A percentile compares a stretch with the other conserved stretches of the same genome.
Conservation (phyloP, 192 early-diverging fungal genomes). For the Chytriomyces sp. region DNA sequence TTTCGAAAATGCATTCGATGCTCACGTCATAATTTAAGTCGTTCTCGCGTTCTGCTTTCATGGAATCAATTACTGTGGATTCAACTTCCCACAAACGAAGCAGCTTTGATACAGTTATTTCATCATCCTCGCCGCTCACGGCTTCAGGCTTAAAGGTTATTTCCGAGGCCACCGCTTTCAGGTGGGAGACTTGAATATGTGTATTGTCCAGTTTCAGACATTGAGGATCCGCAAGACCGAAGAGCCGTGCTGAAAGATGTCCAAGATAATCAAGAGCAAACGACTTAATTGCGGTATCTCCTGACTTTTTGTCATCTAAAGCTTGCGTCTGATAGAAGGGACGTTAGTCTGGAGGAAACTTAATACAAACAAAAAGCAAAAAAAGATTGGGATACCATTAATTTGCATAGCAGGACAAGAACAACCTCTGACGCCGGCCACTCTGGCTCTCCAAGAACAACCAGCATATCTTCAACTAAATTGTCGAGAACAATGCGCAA, state of each 20-base stretch:
- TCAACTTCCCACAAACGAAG: slow-evolving; percentile 32
- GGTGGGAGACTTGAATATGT: not conserved
- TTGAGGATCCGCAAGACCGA: not conserved
- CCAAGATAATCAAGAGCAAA: slow-evolving; percentile 51
- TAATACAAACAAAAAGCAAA: not conserved
- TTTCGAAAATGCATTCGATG: not conserved
- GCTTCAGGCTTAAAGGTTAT: not conserved
- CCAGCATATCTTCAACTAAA: slow-evolving; percentile 73
- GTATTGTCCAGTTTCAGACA: not conserved
- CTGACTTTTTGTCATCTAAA: slow-evolving; percentile 38
- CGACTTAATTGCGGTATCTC: slow-evolving; percentile 36
- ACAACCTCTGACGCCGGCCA: slow-evolving; percentile 89
- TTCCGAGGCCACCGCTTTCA: not conserved
- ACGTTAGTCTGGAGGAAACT: not conserved
- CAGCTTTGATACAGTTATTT: not conserved
- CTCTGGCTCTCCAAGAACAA: slow-evolving; percentile 78
- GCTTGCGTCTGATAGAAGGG: slow-evolving; percentile 36
- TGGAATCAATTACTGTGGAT: slow-evolving; percentile 9
- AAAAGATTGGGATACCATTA: slow-evolving; percentile 60
- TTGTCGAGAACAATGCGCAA: slow-evolving; percentile 75
- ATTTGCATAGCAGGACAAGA: slow-evolving; percentile 66
- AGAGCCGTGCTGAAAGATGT: slow-evolving; percentile 19
- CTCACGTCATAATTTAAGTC: slow-evolving; percentile 14
- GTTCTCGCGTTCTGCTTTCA: slow-evolving; percentile 21
- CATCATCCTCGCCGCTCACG: not conserved